Evolutionary conservation across 169 alveolate species (phyloP), one percentile per base, ranked within the genome.

Genomic region (Plasmodium sp.): DNA sequence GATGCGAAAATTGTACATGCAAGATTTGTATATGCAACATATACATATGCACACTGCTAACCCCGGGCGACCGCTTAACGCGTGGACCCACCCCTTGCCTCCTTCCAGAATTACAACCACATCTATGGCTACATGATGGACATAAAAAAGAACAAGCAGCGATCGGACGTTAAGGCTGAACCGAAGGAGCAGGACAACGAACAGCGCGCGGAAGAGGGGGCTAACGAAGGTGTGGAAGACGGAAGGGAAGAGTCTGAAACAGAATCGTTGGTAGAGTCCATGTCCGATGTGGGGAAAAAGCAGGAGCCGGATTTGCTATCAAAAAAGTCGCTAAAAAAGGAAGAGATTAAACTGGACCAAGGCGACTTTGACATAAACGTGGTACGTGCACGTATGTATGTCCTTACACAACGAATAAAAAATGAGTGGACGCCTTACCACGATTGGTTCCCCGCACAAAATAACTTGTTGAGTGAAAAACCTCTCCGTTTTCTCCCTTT

Each of bases 121-220:
- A 80, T 88, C 81, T 88, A 88, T 88, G 94, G 75, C 45, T 88
- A 88, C 74, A 79, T 88, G 39, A 88, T 88, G 94, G 90, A 45
- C 54, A 67, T 88, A 31, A 88, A 88, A 43, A 77, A 81, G 7
- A 43, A 33, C 31, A 88, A 88, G 73, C 77, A 80, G 48, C 45
- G 43, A 80, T 67, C 67, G 36, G 77, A 12, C 39, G 51, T 18
- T 84, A 84, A 36, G 27, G 33, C 27, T 12, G 72, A 18, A 84
- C 54, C 82, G 12, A 84, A 51, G 36, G 71, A 85, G 62, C 86
- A 85, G 22, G 43, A 16, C 9, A 41, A 33, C 22, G 54, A 12
- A 73, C 71, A 74, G 10, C 54, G 7, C 39, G 14, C 51, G 9
- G 82, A 79, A 71, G 34, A 58, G 7, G 31, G 45, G 43, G 45